Evolutionary conservation across 331 rosid species (phyloP).

Genomic region (Quercus phellos): DNA sequence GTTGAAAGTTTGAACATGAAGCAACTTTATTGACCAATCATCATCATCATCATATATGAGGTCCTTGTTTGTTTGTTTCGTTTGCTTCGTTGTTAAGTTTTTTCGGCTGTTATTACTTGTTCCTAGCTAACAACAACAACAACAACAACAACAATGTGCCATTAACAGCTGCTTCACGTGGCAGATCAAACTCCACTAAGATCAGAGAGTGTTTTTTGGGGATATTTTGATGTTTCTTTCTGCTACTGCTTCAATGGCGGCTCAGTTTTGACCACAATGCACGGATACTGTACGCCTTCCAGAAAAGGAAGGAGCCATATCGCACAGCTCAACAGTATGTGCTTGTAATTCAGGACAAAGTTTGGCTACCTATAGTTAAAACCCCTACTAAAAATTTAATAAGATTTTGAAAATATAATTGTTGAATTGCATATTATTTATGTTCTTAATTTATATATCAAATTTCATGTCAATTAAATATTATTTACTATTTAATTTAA

Average conservation of each 20-base stretch:
- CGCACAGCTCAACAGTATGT: too few species aligned
- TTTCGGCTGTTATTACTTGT: not conserved
- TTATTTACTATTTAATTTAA: too few species aligned
- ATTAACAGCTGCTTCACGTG: not conserved
- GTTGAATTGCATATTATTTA: too few species aligned
- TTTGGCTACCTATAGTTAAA: too few species aligned
- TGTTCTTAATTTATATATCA: too few species aligned
- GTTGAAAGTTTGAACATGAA: conserved; percentile 2
- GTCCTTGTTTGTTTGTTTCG: not conserved
- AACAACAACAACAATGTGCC: not conserved
- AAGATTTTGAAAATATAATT: too few species aligned
- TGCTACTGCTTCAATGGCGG: not conserved
- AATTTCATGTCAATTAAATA: too few species aligned
- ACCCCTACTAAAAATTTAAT: too few species aligned
- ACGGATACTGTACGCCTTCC: not conserved
- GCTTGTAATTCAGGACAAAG: too few species aligned
- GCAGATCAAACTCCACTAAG: not conserved
- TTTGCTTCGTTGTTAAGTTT: not conserved
- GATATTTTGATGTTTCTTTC: too few species aligned
- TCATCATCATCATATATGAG: not conserved
- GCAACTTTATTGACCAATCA: not conserved
- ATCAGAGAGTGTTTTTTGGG: not conserved
- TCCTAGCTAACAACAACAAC: too few species aligned
- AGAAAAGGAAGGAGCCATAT: not conserved
- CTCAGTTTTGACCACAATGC: conserved; percentile 1